phyloP scores from a whole-genome alignment of 371 early-diverging fungal species.

The Rhizopus arrhizus region DNA sequence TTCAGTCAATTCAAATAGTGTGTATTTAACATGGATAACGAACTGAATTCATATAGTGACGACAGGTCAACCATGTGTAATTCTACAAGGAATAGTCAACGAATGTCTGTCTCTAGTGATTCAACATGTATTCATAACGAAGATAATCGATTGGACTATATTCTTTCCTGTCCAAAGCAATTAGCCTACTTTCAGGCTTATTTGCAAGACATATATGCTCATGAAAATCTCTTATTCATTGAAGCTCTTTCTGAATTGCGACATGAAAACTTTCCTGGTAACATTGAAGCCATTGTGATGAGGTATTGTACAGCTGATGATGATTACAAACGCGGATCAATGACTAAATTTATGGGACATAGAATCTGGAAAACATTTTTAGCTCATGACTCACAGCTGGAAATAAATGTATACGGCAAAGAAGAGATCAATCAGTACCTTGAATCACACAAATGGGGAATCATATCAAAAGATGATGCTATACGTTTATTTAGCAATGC shows the following conservation, averaged over 20 bases:
- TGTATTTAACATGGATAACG: too few relatives aligned
- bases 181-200: constrained; percentile 33
- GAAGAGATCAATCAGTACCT: constrained; percentile 15
- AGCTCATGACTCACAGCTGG: constrained; percentile 22
- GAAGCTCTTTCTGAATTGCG: constrained; percentile 34
- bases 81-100: neutral
- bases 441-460: constrained; percentile 23
- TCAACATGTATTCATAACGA: constrained; percentile 3
- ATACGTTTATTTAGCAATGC: constrained; percentile 25
- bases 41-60: too few relatives aligned
- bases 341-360: neutral
- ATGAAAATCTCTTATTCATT: constrained; percentile 39
- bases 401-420: constrained; percentile 29
- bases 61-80: too few relatives aligned
- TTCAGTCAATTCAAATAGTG: too few relatives aligned
- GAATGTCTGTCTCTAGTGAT: neutral
- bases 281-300: constrained; percentile 26
- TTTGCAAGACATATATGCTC: constrained; percentile 29
- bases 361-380: constrained; percentile 44
- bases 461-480: constrained; percentile 20
- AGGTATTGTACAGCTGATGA: constrained; percentile 17
- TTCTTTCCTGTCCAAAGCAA: constrained; percentile 30
- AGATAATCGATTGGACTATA: constrained; percentile 23
- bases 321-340: neutral
- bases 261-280: constrained; percentile 15